A percentile compares a stretch with the other conserved stretches of the same genome.
Conservation (phyloP, 1,284 basidiomycete genomes). For the Tilletia indica region DNA sequence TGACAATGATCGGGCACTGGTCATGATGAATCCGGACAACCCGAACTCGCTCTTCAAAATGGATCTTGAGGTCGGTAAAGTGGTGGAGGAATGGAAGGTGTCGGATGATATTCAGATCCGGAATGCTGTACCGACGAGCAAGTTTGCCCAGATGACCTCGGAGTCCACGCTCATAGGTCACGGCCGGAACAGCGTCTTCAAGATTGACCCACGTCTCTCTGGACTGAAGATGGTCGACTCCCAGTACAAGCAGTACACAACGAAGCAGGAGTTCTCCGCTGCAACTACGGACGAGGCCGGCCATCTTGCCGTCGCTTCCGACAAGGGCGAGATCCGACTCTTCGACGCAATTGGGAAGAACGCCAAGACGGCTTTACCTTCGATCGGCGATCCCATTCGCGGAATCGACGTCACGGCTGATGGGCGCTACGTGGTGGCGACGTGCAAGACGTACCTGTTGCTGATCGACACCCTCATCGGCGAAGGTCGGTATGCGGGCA, state of each 20-base stretch:
- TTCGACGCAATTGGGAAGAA: constrained; percentile 98
- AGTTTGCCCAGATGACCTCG: constrained; percentile 89
- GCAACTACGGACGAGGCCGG: constrained; percentile 83
- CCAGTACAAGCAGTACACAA: constrained; percentile 92
- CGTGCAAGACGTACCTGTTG: constrained; percentile 88
- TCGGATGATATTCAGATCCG: constrained; percentile 81
- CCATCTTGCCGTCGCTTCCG: constrained; percentile 85
- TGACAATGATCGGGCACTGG: constrained; percentile 93
- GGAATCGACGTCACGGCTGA: constrained; percentile 92
- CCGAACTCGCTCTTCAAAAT: constrained; percentile 84
- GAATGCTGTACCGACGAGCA: constrained; percentile 86
- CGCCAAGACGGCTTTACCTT: constrained; percentile 96
- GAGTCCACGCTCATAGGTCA: constrained; percentile 90
- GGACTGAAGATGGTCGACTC: constrained; percentile 91
- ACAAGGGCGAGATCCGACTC: constrained; percentile 93
- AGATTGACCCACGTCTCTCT: constrained; percentile 86
- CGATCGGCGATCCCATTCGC: constrained; percentile 89
- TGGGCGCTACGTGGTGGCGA: constrained; percentile 92
- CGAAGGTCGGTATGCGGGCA: constrained; percentile 81
- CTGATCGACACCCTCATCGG: constrained; percentile 94
- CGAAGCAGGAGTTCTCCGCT: constrained; percentile 93
- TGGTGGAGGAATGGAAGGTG: constrained; percentile 98
- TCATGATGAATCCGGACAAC: constrained; percentile 81
- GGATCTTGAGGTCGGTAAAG: constrained; percentile 92
- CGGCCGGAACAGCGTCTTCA: constrained; percentile 92